Percentiles rank a stretch among this genome's conserved stretches.
Evolutionary conservation across 2,329 filamentous ascomycete genomes (phyloP).

Genomic region (Meredithiella fracta): DNA sequence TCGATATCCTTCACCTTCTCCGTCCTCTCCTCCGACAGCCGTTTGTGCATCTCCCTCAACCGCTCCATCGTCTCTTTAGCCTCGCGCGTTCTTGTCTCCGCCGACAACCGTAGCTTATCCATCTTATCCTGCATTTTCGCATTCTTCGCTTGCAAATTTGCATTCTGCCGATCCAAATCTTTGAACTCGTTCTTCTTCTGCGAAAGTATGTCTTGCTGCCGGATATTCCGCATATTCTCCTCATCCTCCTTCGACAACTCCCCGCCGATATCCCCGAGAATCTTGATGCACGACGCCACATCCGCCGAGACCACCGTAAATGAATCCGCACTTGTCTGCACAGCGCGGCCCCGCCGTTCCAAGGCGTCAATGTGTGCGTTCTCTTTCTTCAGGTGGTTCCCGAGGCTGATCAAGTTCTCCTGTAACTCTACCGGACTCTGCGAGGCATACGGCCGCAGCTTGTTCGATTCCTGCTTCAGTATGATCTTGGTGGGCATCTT

Average conservation of each 20-base stretch:
- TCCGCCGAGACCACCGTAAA: conserved; percentile 73
- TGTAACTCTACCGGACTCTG: conserved; percentile 77
- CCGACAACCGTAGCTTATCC: conserved; percentile 64
- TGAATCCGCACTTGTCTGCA: conserved; percentile 83
- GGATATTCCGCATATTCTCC: conserved; percentile 60
- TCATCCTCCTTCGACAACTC: conserved; percentile 87
- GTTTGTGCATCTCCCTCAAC: conserved; percentile 60
- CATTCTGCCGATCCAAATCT: conserved; percentile 80
- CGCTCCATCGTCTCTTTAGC: conserved; percentile 86
- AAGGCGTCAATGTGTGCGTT: conserved; percentile 74
- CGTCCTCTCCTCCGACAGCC: conserved; percentile 65
- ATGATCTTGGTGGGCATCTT: conserved; percentile 53
- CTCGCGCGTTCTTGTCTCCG: conserved; percentile 61
- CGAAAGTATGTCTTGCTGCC: conserved; percentile 72
- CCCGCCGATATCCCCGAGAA: conserved; percentile 72
- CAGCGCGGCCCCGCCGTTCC: conserved; percentile 69
- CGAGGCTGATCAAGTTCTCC: conserved; percentile 63
- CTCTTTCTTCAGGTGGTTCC: conserved; percentile 59
- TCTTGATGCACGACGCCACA: conserved; percentile 71
- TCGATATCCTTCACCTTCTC: conserved; percentile 90
- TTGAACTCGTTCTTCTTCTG: conserved; percentile 79
- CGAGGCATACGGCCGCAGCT: conserved; percentile 78
- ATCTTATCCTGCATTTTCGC: conserved; percentile 76
- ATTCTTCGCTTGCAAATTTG: conserved; percentile 67
- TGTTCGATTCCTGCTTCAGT: conserved; percentile 69